Evolutionary conservation across 2,329 filamentous ascomycete genomes (phyloP).

Genomic region (Coccinonectria pachysandricola): DNA sequence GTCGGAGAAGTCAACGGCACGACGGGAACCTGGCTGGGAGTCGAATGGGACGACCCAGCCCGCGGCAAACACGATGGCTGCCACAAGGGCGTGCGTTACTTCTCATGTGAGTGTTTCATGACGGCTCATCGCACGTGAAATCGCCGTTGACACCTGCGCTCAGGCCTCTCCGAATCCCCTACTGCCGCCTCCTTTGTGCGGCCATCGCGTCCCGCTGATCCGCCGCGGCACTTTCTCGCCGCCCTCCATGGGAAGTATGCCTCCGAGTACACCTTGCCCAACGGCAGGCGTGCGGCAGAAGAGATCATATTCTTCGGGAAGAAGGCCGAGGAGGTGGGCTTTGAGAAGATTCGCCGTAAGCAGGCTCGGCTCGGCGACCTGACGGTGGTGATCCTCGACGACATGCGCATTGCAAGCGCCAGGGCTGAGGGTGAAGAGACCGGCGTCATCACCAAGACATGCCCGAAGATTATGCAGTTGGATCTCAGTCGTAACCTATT

Average conservation of each 20-base stretch:
- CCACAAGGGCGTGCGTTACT: conserved; percentile 70
- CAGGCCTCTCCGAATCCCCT: conserved; percentile 50
- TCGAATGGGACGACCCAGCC: conserved; percentile 87
- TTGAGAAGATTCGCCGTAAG: conserved; percentile 79
- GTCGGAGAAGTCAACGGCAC: conserved; percentile 68
- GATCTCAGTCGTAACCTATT: conserved; percentile 82
- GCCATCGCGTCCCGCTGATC: conserved; percentile 60
- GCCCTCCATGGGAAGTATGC: conserved; percentile 81
- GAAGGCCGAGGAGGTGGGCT: conserved; percentile 85
- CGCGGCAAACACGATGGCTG: conserved; percentile 87
- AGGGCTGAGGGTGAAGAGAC: conserved; percentile 20
- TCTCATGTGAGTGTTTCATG: conserved; percentile 73
- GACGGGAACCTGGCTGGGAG: conserved; percentile 74
- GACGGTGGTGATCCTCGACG: conserved; percentile 72
- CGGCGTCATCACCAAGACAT: conserved; percentile 37
- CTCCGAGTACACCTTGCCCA: conserved; percentile 34
- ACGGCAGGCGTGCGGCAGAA: conserved; percentile 26
- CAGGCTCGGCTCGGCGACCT: conserved; percentile 71
- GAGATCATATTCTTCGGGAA: conserved; percentile 67
- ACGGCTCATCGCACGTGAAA: no score
- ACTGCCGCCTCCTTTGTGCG: conserved; percentile 82
- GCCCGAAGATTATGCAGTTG: conserved; percentile 62
- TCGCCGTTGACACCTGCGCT: neutral
- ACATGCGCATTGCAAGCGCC: conserved; percentile 47
- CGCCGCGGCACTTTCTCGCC: conserved; percentile 61